Evolutionary conservation across 1,284 basidiomycete genomes (phyloP).

Genomic region (Sanghuangporus weigelae): DNA sequence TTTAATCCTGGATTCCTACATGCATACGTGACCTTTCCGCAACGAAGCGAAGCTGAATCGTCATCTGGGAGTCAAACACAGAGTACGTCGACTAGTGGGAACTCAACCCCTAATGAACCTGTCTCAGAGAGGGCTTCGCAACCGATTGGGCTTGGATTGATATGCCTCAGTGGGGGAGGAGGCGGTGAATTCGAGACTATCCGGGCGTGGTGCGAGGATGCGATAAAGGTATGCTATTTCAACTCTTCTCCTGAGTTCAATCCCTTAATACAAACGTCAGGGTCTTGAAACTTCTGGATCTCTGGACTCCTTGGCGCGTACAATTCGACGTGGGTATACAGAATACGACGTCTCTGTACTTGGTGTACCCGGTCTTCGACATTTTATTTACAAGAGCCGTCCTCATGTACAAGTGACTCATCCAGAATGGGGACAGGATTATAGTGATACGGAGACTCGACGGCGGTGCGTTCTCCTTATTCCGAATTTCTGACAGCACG

Average conservation of each 20-base stretch:
- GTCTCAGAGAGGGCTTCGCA: background rate
- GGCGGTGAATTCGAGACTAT: conserved; percentile 66
- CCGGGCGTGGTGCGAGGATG: conserved; percentile 65
- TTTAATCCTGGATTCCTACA: conserved; percentile 94
- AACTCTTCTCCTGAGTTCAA: background rate
- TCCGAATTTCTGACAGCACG: background rate
- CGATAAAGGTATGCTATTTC: conserved; percentile 22
- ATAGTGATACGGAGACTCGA: conserved; percentile 54
- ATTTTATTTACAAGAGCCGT: conserved; percentile 93
- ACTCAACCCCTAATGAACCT: conserved; percentile 11
- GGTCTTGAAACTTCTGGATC: conserved; percentile 58
- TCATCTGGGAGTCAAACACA: background rate
- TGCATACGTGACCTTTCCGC: conserved; percentile 80
- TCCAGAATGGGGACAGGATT: conserved; percentile 81
- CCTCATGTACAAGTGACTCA: conserved; percentile 84
- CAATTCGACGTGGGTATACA: conserved; percentile 33
- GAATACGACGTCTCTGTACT: conserved; percentile 68
- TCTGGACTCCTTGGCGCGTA: conserved; percentile 37
- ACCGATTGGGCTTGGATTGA: conserved; percentile 34
- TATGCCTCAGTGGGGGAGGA: conserved; percentile 63
- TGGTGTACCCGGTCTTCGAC: conserved; percentile 81
- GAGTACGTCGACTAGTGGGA: background rate
- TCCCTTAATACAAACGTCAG: conserved; percentile 28
- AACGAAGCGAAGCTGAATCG: conserved; percentile 15
- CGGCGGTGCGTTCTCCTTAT: conserved; percentile 41